Percentiles rank a stretch among this genome's conserved stretches.
Evolutionary conservation across 1,284 basidiomycete genomes (phyloP).

Genomic region (Trametes sp.): DNA sequence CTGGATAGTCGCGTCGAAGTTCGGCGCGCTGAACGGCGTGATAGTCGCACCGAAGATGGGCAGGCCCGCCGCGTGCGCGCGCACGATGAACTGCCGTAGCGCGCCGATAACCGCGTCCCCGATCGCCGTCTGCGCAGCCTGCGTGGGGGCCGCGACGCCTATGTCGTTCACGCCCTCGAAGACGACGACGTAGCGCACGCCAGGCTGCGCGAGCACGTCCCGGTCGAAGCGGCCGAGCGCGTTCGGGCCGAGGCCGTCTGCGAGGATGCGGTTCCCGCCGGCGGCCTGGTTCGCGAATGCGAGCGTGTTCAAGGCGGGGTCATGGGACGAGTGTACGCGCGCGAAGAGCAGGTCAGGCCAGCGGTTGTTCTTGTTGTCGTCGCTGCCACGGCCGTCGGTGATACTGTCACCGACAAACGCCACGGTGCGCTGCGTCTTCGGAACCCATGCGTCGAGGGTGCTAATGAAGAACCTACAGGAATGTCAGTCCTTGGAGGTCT

Average conservation of each 20-base stretch:
- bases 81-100: slow-evolving; percentile 53
- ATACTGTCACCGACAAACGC: slow-evolving; percentile 60
- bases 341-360: slow-evolving; percentile 58
- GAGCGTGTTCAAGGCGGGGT: slow-evolving; percentile 44
- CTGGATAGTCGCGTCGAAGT: slow-evolving; percentile 42
- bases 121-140: slow-evolving; percentile 46
- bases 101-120: slow-evolving; percentile 52
- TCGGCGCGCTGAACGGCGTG: slow-evolving; percentile 53
- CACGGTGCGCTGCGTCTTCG: slow-evolving; percentile 42
- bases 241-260: slow-evolving; percentile 56
- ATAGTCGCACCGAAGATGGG: slow-evolving; percentile 59
- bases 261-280: slow-evolving; percentile 58
- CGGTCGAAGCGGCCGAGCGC: slow-evolving; percentile 56
- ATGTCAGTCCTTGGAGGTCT: neutral
- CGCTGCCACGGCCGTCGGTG: slow-evolving; percentile 44
- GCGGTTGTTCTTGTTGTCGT: slow-evolving; percentile 49
- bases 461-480: slow-evolving; percentile 51
- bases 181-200: slow-evolving; percentile 54
- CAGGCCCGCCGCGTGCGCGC: slow-evolving; percentile 50
- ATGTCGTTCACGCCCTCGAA: slow-evolving; percentile 65
- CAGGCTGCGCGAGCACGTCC: slow-evolving; percentile 56
- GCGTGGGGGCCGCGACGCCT: slow-evolving; percentile 47
- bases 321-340: slow-evolving; percentile 46
- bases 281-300: slow-evolving; percentile 58
- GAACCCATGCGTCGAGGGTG: slow-evolving; percentile 51